These are phyloP conservation scores for Thalassia testudinum DNA, from an alignment of 116 monocot genomes.

Conservation along the genomic window DNA sequence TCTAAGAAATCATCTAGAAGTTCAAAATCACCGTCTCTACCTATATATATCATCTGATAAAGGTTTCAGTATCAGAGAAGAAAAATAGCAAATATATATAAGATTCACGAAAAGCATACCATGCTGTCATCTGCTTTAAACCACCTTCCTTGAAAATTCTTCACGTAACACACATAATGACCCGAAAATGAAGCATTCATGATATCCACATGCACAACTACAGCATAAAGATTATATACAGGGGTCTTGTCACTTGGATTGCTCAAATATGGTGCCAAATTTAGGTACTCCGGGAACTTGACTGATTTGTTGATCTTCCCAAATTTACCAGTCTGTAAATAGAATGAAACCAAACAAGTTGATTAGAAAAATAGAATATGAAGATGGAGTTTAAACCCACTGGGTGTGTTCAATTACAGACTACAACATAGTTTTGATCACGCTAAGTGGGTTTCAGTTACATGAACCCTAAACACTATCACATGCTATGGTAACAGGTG, in stretches of 20 bases:
- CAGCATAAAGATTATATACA: constrained; percentile 66
- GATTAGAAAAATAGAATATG: no score
- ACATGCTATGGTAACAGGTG: no score
- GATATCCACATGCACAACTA: constrained; percentile 61
- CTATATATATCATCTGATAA: no score
- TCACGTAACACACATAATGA: constrained; percentile 88
- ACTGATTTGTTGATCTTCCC: constrained; percentile 74
- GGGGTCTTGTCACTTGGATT: constrained; percentile 28
- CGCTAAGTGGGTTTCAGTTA: no score
- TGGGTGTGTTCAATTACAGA: no score
- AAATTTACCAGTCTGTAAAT: constrained; percentile 70
- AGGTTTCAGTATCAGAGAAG: no score
- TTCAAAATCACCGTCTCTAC: no score
- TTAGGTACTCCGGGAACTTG: constrained; percentile 45
- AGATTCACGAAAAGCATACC: constrained; percentile 42
- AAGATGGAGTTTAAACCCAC: no score
- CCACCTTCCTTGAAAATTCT: constrained; percentile 48
- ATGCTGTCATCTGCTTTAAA: constrained; percentile 71
- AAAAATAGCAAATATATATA: neutral
- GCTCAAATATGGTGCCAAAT: constrained; percentile 56
- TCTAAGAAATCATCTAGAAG: no score
- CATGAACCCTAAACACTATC: no score
- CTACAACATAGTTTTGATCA: no score
- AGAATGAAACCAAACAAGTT: no score
- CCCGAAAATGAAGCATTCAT: constrained; percentile 86